Evolutionary conservation across 164 flowering plant genomes (phyloP).

Genomic region (Pachysandra terminalis): DNA sequence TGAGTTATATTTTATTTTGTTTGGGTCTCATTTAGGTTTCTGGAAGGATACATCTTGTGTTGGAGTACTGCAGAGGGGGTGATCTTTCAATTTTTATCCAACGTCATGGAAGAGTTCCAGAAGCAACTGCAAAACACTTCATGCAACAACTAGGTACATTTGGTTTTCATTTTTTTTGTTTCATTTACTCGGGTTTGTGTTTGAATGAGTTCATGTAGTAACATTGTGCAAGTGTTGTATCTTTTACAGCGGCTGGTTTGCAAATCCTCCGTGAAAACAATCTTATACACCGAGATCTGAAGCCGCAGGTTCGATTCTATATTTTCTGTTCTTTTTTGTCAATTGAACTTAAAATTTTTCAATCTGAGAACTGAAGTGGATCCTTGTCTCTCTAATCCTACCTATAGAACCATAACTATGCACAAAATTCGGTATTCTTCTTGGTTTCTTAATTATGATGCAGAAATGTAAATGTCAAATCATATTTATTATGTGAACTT

Average conservation of each 20-base stretch:
- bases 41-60: constrained; percentile 80
- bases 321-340: not conserved
- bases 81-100: constrained; percentile 85
- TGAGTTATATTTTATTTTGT: not conserved
- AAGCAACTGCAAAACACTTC: constrained; percentile 82
- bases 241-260: constrained; percentile 15
- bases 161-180: not conserved
- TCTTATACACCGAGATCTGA: constrained; percentile 17
- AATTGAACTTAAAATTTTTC: not conserved
- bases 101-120: constrained; percentile 75
- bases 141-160: constrained; percentile 86
- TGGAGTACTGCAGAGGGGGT: constrained; percentile 96
- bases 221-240: constrained; percentile 10
- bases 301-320: constrained; percentile 12
- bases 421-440: not conserved
- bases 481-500: not conserved
- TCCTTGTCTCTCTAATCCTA: not conserved
- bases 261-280: constrained; percentile 13
- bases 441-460: constrained; percentile 5
- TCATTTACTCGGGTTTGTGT: not conserved
- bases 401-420: not conserved
- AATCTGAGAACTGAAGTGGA: not conserved
- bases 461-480: not conserved
- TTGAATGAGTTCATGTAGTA: not conserved
- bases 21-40: constrained; percentile 45